A percentile compares a stretch with the other conserved stretches of the same genome.
These are phyloP conservation scores for Candida peoriensis DNA, from an alignment of 805 yeast genomes.

Conservation along the genomic window DNA sequence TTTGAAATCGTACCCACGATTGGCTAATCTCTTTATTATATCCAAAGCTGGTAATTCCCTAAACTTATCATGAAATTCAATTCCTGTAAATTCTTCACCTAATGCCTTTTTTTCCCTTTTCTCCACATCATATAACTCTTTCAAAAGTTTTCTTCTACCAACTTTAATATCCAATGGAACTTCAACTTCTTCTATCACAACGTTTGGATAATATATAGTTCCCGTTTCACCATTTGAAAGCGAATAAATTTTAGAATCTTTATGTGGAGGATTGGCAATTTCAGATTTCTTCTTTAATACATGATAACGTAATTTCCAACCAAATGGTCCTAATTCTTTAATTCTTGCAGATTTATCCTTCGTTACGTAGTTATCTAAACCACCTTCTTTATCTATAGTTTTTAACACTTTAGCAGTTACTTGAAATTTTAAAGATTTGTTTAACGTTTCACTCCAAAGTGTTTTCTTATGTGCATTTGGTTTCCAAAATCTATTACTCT, in stretches of 20 bases:
- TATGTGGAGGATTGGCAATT: slow-evolving; percentile 35
- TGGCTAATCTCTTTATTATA: slow-evolving; percentile 42
- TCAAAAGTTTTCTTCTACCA: slow-evolving; percentile 62
- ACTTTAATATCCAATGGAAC: slow-evolving; percentile 45
- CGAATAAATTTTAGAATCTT: slow-evolving; percentile 29
- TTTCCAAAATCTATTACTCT: slow-evolving; percentile 71
- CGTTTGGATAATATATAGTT: slow-evolving; percentile 46
- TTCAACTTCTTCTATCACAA: slow-evolving; percentile 29
- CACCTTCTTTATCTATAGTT: slow-evolving; percentile 91
- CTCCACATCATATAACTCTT: slow-evolving; percentile 47
- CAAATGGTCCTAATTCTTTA: slow-evolving; percentile 87
- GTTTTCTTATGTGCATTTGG: slow-evolving; percentile 76
- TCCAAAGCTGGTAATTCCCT: slow-evolving; percentile 41
- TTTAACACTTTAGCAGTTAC: slow-evolving; percentile 78
- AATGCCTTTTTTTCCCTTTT: slow-evolving; percentile 36
- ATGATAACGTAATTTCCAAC: slow-evolving; percentile 84
- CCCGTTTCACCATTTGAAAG: slow-evolving; percentile 26
- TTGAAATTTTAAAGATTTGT: slow-evolving; percentile 45
- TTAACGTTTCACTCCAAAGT: slow-evolving; percentile 80
- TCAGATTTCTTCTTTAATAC: slow-evolving; percentile 46
- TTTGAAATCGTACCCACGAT: slow-evolving; percentile 31
- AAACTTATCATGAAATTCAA: slow-evolving; percentile 37
- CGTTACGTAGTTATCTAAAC: slow-evolving; percentile 80
- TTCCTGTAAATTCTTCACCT: slow-evolving; percentile 41
- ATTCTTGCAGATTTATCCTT: slow-evolving; percentile 87